Conservation (phyloP, 257 asterid species). For the Ophiorrhiza pumila region DNA sequence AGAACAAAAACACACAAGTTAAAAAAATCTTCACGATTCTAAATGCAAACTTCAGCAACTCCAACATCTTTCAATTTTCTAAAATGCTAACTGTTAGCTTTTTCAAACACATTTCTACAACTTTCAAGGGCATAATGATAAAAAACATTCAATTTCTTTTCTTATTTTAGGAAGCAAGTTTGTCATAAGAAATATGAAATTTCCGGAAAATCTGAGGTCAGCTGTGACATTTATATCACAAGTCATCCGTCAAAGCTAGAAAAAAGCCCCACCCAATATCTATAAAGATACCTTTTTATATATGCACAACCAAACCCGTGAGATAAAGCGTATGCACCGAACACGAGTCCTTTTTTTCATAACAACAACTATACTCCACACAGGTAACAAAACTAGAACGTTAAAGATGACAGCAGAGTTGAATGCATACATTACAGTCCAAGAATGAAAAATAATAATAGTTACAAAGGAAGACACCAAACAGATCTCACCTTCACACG, state of each 20-base stretch:
- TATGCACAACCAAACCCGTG: no score
- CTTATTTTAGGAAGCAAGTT: neutral
- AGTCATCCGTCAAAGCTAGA: neutral
- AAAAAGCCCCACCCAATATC: neutral
- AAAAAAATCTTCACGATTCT: neutral
- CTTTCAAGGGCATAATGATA: neutral
- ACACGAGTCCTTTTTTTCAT: neutral
- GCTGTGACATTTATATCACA: neutral
- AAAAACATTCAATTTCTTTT: neutral
- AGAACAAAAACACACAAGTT: neutral
- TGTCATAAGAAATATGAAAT: neutral
- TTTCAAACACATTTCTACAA: neutral
- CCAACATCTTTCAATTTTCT: neutral
- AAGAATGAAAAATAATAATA: no score
- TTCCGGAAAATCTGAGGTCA: neutral
- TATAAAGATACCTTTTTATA: no score
- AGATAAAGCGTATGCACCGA: no score
- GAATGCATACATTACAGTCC: no score
- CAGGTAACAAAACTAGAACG: neutral
- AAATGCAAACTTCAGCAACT: neutral
- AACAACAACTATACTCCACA: neutral
- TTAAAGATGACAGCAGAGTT: neutral
- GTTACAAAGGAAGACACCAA: neutral
- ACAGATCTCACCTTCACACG: conserved; percentile 70
- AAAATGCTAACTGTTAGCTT: neutral